phyloP scores from a whole-genome alignment of 2,329 filamentous ascomycete genomes.

The Venturia effusa region DNA sequence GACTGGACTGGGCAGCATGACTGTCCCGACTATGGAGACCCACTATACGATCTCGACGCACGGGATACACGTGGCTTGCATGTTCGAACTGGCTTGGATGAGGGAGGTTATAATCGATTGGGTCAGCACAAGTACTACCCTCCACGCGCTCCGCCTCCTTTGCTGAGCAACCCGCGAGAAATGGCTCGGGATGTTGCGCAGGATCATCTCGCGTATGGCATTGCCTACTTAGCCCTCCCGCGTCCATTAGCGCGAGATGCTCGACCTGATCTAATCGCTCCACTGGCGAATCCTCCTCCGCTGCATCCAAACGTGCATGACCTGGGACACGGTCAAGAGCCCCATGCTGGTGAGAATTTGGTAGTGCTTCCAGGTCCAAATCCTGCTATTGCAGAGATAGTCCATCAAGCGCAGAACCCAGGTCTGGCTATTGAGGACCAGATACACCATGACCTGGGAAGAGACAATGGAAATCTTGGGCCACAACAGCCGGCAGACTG shows the following conservation, averaged over 20 bases:
- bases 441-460: too few relatives aligned
- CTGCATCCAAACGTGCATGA: neutral
- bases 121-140: neutral
- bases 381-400: neutral
- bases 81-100: neutral
- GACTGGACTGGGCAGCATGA: constrained; percentile 8
- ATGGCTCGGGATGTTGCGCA: too few relatives aligned
- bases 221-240: too few relatives aligned
- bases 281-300: neutral
- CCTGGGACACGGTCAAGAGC: neutral
- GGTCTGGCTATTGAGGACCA: too few relatives aligned
- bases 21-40: neutral
- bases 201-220: too few relatives aligned
- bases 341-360: neutral
- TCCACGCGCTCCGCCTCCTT: neutral
- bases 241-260: too few relatives aligned
- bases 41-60: neutral
- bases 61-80: neutral
- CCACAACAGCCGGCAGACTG: too few relatives aligned
- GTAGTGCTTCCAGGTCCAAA: neutral
- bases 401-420: too few relatives aligned
- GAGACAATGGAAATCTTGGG: too few relatives aligned
- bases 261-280: too few relatives aligned
- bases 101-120: neutral
- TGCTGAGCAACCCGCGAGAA: neutral